Percentiles rank a stretch among this genome's conserved stretches.
These are phyloP conservation scores for Ilyonectria robusta DNA, from an alignment of 2,329 filamentous ascomycete genomes.

Conservation along the genomic window DNA sequence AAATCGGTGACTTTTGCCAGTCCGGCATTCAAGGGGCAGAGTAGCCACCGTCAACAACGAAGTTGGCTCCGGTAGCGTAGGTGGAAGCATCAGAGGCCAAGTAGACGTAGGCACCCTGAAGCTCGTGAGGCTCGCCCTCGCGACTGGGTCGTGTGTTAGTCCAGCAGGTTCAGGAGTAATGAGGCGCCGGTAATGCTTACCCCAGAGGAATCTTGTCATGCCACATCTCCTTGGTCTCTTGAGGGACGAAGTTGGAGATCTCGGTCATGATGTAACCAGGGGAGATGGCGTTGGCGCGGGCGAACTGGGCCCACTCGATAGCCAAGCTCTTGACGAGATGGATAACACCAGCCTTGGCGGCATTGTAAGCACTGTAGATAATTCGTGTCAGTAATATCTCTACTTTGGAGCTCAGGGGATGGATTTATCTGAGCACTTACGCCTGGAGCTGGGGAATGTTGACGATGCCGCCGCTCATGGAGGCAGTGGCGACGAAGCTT, in stretches of 20 bases:
- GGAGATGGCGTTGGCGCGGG: constrained; percentile 68
- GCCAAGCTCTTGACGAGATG: constrained; percentile 70
- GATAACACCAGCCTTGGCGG: constrained; percentile 68
- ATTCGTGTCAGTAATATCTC: background rate
- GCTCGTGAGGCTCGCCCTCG: constrained; percentile 47
- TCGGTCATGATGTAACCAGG: constrained; percentile 53
- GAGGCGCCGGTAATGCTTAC: constrained; percentile 20
- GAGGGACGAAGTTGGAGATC: constrained; percentile 47
- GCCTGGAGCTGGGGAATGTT: constrained; percentile 68
- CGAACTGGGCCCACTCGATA: constrained; percentile 70
- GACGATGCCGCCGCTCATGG: constrained; percentile 65
- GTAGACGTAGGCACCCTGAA: constrained; percentile 45
- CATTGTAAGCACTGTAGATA: constrained; percentile 62
- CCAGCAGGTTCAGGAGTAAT: background rate
- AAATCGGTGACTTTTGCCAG: background rate
- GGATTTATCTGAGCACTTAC: background rate
- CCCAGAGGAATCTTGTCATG: constrained; percentile 47
- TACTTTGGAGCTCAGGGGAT: background rate
- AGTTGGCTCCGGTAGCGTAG: constrained; percentile 52
- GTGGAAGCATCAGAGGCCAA: constrained; percentile 51
- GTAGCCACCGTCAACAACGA: constrained; percentile 51
- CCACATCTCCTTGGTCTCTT: constrained; percentile 46
- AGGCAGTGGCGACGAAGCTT: constrained; percentile 67
- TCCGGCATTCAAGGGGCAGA: constrained; percentile 41
- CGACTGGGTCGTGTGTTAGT: constrained; percentile 39